Conservation (phyloP, 2,329 filamentous ascomycete genomes). For the Tolypocladium sp. region DNA sequence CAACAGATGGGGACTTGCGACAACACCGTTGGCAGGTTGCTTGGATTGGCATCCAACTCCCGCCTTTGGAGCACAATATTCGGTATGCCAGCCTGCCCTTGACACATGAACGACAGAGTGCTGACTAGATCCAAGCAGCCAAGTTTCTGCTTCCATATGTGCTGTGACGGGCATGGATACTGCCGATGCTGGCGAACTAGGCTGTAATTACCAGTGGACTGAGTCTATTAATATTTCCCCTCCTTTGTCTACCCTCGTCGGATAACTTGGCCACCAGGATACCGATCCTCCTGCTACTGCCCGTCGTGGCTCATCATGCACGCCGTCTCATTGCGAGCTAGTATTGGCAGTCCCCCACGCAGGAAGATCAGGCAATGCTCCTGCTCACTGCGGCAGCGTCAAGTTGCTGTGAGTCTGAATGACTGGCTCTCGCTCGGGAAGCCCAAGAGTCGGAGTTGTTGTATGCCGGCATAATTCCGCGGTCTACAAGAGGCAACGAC, state of each 20-base stretch:
- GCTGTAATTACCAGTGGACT: background rate
- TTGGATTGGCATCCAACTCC: background rate
- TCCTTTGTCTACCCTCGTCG: background rate
- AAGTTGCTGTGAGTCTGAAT: background rate
- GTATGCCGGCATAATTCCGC: background rate
- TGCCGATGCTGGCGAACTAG: background rate
- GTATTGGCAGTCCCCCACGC: background rate
- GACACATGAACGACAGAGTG: background rate
- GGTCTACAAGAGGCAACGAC: background rate
- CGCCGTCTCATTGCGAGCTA: background rate
- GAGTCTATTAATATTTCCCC: background rate
- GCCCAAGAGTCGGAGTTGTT: background rate
- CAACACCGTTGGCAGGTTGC: background rate
- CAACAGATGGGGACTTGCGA: background rate
- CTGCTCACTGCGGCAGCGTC: background rate
- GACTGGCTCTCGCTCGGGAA: background rate
- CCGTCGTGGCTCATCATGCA: background rate
- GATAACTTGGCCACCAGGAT: background rate
- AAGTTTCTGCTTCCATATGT: background rate
- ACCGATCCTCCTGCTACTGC: background rate
- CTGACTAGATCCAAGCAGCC: background rate
- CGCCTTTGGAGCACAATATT: background rate
- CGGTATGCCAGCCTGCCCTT: background rate
- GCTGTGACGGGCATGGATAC: background rate
- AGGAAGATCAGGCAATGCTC: background rate